Conservation (phyloP, 768 basidiomycete genomes). For the Hygrocybe punicea region DNA sequence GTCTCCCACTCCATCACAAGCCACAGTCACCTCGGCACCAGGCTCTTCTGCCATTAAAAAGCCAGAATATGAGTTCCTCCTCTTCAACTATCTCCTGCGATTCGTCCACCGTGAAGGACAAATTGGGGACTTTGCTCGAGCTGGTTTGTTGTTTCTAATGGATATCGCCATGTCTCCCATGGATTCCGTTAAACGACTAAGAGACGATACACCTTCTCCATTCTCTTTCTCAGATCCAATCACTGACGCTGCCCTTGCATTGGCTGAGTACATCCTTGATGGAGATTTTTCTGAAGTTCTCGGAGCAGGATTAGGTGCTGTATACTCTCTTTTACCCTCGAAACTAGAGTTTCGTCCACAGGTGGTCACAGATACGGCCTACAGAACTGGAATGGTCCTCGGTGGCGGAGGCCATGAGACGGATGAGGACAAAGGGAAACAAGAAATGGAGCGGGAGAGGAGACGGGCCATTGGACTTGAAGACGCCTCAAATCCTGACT, state of each 20-base stretch:
- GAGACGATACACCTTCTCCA: conserved; percentile 30
- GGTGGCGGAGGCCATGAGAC: conserved; percentile 58
- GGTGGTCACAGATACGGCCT: conserved; percentile 34
- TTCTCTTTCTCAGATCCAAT: conserved; percentile 61
- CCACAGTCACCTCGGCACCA: conserved; percentile 51
- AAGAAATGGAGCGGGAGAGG: conserved; percentile 48
- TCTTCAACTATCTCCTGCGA: conserved; percentile 93
- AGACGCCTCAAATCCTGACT: conserved; percentile 68
- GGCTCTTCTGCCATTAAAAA: conserved; percentile 50
- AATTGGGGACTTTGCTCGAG: conserved; percentile 90
- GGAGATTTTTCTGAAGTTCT: conserved; percentile 99
- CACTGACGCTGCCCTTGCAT: conserved; percentile 77
- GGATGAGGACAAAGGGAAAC: conserved; percentile 53
- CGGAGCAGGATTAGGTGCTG: conserved; percentile 87
- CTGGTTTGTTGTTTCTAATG: conserved; percentile 90
- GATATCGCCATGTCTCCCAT: conserved; percentile 92
- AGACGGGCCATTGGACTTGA: conserved; percentile 66
- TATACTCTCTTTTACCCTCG: conserved; percentile 85
- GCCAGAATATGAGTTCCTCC: conserved; percentile 89
- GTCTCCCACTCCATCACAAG: conserved; percentile 63
- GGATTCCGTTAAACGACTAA: conserved; percentile 44
- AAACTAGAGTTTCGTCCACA: conserved; percentile 71
- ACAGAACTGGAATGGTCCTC: conserved; percentile 63
- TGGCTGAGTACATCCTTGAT: conserved; percentile 91
- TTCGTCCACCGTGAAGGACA: conserved; percentile 93